Percentiles rank a stretch among this genome's conserved stretches.
Conservation (phyloP, 306 rosid genomes). For the Aeschynomene evenia region DNA sequence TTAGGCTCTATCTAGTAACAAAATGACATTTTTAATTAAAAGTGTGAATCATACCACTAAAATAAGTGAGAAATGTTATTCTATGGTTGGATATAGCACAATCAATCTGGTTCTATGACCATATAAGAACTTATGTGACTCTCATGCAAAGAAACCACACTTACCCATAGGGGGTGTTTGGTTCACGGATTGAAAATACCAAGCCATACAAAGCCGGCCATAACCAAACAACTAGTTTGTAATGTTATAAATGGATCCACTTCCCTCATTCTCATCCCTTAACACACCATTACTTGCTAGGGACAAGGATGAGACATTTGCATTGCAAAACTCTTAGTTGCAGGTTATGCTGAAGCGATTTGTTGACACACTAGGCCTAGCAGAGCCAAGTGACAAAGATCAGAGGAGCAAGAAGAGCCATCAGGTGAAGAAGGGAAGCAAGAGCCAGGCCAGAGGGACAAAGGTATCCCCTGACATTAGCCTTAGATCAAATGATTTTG, state of each 20-base stretch:
- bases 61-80: too few relatives aligned
- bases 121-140: not conserved
- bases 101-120: not conserved
- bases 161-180: constrained; percentile 6
- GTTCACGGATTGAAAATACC: constrained; percentile 26
- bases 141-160: not conserved
- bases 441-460: constrained; percentile 22
- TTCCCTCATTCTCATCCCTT: constrained; percentile 23
- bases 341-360: constrained; percentile 53
- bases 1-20: too few relatives aligned
- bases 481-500: constrained; percentile 28
- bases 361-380: constrained; percentile 40
- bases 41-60: too few relatives aligned
- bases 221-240: constrained; percentile 14
- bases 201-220: constrained; percentile 45
- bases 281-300: constrained; percentile 2
- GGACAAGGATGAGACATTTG: constrained; percentile 40
- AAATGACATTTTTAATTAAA: too few relatives aligned
- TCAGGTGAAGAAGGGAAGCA: not conserved
- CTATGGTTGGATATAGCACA: not conserved
- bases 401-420: constrained; percentile 30
- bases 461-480: constrained; percentile 27
- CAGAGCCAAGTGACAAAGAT: not conserved
- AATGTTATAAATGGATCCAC: constrained; percentile 9
- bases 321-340: constrained; percentile 20